Conservation (phyloP, 2,329 filamentous ascomycete species). For the Fusarium marasasianum region DNA sequence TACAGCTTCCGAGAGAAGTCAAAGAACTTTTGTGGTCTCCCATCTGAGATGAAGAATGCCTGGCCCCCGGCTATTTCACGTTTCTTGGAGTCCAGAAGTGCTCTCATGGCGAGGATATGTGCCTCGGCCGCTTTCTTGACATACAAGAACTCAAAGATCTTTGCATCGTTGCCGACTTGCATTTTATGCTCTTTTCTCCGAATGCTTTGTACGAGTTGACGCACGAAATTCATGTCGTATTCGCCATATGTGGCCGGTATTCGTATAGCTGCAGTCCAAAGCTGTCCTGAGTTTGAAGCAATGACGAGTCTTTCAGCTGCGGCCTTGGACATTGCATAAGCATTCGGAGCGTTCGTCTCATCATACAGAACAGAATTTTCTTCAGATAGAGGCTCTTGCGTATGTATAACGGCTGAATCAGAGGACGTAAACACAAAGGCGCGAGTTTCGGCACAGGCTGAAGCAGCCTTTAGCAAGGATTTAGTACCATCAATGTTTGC, state of each 20-base stretch:
- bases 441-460: not conserved
- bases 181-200: not conserved
- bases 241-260: not conserved
- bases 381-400: not conserved
- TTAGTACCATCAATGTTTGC: not conserved
- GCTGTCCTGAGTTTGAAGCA: not conserved
- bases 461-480: accelerated
- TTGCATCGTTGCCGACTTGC: not conserved
- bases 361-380: not conserved
- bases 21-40: not conserved
- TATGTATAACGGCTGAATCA: not conserved
- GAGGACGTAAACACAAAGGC: not conserved
- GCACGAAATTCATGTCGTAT: not conserved
- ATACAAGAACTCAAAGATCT: not conserved
- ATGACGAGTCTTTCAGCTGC: not conserved
- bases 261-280: not conserved
- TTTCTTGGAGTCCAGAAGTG: no score
- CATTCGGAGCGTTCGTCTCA: not conserved
- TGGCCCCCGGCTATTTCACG: no score
- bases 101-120: not conserved
- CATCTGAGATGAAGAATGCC: conserved; percentile 3
- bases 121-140: not conserved
- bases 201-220: not conserved
- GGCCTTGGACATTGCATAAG: not conserved
- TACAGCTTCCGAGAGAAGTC: not conserved